Conservation (phyloP, 1,284 basidiomycete genomes). For the Microstroma glucosiphilum region DNA sequence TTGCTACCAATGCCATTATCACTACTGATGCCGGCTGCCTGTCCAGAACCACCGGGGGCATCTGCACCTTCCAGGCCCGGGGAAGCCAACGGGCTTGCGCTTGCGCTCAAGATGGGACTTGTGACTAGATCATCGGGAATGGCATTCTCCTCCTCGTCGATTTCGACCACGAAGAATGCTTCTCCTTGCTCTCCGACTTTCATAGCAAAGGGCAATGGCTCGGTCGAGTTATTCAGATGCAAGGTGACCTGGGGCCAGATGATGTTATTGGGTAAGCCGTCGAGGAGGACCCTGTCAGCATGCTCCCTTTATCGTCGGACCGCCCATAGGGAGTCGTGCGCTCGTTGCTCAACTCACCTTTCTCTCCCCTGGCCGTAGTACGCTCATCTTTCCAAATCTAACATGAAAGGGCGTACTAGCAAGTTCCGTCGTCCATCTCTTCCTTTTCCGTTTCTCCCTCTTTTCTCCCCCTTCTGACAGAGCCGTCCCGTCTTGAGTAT, state of each 20-base stretch:
- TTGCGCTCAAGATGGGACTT: constrained; percentile 60
- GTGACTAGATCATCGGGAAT: constrained; percentile 90
- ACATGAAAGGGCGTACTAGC: constrained; percentile 96
- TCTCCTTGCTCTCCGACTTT: constrained; percentile 98
- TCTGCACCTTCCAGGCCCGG: constrained; percentile 8
- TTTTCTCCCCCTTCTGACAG: background rate
- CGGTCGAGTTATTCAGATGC: constrained; percentile 43
- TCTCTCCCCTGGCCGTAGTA: constrained; percentile 87
- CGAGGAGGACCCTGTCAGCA: background rate
- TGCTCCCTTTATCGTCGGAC: background rate
- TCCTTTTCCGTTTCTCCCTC: constrained; percentile 3
- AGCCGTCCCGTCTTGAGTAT: background rate
- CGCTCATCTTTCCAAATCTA: constrained; percentile 94
- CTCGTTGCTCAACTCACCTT: constrained; percentile 61
- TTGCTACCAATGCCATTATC: background rate
- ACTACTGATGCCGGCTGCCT: background rate
- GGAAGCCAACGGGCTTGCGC: constrained; percentile 29
- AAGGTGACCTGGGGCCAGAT: constrained; percentile 21
- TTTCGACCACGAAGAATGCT: constrained; percentile 98
- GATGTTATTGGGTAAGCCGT: background rate
- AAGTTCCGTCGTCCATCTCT: constrained; percentile 56
- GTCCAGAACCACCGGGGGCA: background rate
- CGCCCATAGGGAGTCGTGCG: too few relatives aligned
- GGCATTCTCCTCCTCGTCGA: constrained; percentile 64
- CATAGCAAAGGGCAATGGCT: constrained; percentile 83